Evolutionary conservation across 2,329 filamentous ascomycete genomes (phyloP), one percentile per base, ranked within the genome.

Genomic region (Aspergillus aculeatinus): DNA sequence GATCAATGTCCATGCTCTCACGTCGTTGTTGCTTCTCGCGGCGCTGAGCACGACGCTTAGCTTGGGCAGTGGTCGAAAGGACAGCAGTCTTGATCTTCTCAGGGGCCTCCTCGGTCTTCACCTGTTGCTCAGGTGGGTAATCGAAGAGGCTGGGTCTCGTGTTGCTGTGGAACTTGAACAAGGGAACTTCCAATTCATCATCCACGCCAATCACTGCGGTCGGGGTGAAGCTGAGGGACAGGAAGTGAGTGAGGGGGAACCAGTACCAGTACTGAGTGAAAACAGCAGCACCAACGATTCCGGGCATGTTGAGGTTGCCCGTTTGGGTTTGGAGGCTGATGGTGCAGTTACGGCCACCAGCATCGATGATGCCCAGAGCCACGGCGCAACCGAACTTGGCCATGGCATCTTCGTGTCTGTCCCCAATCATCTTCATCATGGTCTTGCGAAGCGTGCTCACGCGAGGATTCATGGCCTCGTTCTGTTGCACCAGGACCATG

Each of bases 201-300:
- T 99, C 93, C 27, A 99, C 87, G 61, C 91, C 94, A 68, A 98
- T 97, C 72, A 99, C 90, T 1, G 95, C 90, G 1, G 96, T 99
- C 1, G 95, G 95, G n/a, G 91, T 92, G 79, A 99, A 98, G 71
- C 92, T 93, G 63, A 99, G 83, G 0, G 94, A 96, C 60, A 99
- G 77, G 86, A 99, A 99, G 79, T 99, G 95, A 31, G 95, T 96
- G 70, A 98, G 89, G 61, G 95, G 95, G 86, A 99, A 99, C 95
- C 95, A 99, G 82, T 99, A 99, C 95, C 95, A 99, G 82, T 99
- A 99, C 76, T 99, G 95, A 9, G 93, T 96, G 79, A 99, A 99
- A 57, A 99, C 90, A 29, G 92, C 94, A 88, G 96, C 96, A 67
- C 95, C 96, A 19, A 99, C 93, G 67, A 99, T 96, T 63, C 92